Percentiles rank a stretch among this genome's conserved stretches.
These are phyloP conservation scores for Populus deltoides DNA, from an alignment of 345 rosid species.

Conservation along the genomic window DNA sequence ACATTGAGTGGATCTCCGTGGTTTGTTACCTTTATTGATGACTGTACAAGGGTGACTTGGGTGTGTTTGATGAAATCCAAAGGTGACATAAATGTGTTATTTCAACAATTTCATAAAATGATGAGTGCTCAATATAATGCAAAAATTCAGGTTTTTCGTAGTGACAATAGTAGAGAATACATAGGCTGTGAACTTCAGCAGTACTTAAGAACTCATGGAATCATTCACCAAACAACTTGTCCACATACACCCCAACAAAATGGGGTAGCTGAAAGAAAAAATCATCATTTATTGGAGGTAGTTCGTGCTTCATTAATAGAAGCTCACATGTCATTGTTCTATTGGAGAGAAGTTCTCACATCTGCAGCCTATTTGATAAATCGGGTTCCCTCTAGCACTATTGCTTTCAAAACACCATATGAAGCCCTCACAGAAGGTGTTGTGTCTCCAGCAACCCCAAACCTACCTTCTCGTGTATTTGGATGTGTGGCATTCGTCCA, in stretches of 20 bases:
- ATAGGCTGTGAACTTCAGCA: too few relatives aligned
- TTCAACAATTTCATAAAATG: not conserved
- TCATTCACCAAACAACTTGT: not conserved
- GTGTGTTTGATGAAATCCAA: not conserved
- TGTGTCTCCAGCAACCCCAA: too few relatives aligned
- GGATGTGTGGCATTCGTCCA: not conserved
- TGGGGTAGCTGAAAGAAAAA: not conserved
- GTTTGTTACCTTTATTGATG: too few relatives aligned
- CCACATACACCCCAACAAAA: not conserved
- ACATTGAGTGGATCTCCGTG: too few relatives aligned
- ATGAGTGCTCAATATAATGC: not conserved
- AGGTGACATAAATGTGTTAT: not conserved
- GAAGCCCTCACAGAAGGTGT: not conserved
- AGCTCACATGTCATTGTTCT: not conserved
- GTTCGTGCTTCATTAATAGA: not conserved
- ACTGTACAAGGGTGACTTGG: not conserved
- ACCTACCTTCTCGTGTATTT: not conserved
- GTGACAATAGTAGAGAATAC: not conserved
- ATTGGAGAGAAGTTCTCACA: not conserved
- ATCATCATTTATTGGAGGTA: not conserved
- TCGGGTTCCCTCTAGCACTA: not conserved
- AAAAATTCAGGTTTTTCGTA: not conserved
- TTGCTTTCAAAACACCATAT: not conserved
- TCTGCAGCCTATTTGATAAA: not conserved
- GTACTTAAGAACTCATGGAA: not conserved